A percentile compares a stretch with the other conserved stretches of the same genome.
Conservation (phyloP, 2,329 filamentous ascomycete species). For the Cryphonectria carpinicola region DNA sequence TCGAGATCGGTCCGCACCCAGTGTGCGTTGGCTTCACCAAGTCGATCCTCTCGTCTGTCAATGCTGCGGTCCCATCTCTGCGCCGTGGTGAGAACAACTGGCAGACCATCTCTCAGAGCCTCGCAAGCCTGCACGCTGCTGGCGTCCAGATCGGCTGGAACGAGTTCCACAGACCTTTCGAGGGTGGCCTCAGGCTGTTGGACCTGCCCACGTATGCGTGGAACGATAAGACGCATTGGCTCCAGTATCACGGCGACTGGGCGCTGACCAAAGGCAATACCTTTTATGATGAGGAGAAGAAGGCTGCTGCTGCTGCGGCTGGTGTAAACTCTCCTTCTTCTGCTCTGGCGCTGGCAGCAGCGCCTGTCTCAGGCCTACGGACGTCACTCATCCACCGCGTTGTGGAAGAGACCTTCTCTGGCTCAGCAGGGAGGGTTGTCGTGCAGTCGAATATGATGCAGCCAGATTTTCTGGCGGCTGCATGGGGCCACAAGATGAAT, state of each 20-base stretch:
- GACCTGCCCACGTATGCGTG: conserved; percentile 70
- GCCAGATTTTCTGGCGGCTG: conserved; percentile 42
- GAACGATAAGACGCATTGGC: conserved; percentile 74
- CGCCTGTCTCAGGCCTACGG: not conserved
- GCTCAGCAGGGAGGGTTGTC: conserved; percentile 35
- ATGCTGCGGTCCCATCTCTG: conserved; percentile 54
- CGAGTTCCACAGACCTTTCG: conserved; percentile 67
- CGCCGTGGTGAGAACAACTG: conserved; percentile 60
- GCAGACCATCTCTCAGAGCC: conserved; percentile 55
- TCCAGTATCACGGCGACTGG: conserved; percentile 65
- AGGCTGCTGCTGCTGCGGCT: not conserved
- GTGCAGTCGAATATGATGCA: conserved; percentile 46
- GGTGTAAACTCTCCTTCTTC: not conserved
- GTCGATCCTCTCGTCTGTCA: conserved; percentile 48
- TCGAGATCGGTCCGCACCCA: conserved; percentile 72
- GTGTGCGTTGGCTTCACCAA: conserved; percentile 66
- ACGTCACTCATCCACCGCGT: conserved; percentile 9
- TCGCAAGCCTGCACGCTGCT: conserved; percentile 54
- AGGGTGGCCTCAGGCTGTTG: conserved; percentile 60
- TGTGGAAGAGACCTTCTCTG: conserved; percentile 39
- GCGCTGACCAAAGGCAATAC: conserved; percentile 47
- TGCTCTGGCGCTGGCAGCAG: not conserved
- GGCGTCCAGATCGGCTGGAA: conserved; percentile 63
- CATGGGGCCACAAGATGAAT: conserved; percentile 49
- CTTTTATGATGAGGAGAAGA: conserved; percentile 23